Conservation (phyloP, 2,329 filamentous ascomycete genomes). For the Pseudopithomyces chartarum region DNA sequence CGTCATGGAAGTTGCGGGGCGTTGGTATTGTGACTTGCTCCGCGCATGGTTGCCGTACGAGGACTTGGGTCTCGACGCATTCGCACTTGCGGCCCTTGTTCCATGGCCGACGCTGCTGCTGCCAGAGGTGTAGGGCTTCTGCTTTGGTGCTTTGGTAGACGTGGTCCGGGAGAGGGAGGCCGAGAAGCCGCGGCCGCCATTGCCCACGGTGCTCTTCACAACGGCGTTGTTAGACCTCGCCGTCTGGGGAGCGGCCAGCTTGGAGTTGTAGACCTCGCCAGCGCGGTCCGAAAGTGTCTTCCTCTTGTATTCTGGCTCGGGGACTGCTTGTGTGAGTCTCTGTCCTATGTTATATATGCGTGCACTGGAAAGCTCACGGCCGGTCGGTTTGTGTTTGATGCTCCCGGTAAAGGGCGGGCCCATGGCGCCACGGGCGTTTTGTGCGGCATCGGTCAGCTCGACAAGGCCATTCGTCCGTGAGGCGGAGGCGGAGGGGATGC, state of each 20-base stretch:
- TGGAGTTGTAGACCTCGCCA: conserved; percentile 52
- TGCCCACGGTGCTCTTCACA: conserved; percentile 54
- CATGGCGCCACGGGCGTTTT: conserved; percentile 59
- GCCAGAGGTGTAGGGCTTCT: conserved; percentile 43
- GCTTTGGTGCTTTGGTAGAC: conserved; percentile 49
- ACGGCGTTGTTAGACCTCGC: conserved; percentile 46
- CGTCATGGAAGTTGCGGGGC: conserved; percentile 47
- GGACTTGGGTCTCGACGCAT: conserved; percentile 51
- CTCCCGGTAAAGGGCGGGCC: conserved; percentile 52
- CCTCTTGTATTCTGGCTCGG: conserved; percentile 56
- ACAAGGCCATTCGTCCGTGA: conserved; percentile 41
- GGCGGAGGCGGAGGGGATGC: conserved; percentile 26
- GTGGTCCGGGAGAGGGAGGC: conserved; percentile 49
- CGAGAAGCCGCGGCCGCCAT: conserved; percentile 42
- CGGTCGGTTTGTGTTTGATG: conserved; percentile 58
- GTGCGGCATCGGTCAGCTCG: conserved; percentile 58
- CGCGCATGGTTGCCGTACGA: conserved; percentile 53
- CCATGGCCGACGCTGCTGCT: conserved; percentile 1
- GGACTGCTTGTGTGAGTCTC: conserved; percentile 40
- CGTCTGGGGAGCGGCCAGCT: conserved; percentile 48
- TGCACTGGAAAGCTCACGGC: conserved; percentile 44
- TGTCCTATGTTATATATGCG: conserved; percentile 16
- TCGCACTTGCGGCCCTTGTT: not conserved
- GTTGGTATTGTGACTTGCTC: conserved; percentile 53
- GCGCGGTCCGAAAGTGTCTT: conserved; percentile 57